Evolutionary conservation across 768 basidiomycete species (phyloP).

Genomic region (Dioszegia crocea): DNA sequence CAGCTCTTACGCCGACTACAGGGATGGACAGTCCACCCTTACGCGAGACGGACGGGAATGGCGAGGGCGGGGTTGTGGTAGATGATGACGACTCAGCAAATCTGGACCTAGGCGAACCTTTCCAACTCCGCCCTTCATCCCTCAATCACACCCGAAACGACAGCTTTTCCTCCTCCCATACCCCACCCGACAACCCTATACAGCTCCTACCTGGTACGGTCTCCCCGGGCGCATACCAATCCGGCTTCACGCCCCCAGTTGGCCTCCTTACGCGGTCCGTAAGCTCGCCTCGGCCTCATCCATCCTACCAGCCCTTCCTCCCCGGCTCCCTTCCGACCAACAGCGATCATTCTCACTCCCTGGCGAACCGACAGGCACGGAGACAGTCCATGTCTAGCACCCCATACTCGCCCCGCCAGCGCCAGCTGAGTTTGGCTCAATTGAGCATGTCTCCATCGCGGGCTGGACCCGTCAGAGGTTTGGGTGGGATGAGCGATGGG

Average conservation of each 20-base stretch:
- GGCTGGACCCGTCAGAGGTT: background rate
- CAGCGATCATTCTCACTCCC: background rate
- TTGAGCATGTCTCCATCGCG: background rate
- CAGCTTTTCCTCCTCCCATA: background rate
- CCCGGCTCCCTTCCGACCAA: background rate
- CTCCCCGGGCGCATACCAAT: conserved; percentile 32
- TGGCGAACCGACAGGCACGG: background rate
- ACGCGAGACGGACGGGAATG: no score
- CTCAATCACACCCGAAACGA: background rate
- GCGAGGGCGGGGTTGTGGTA: no score
- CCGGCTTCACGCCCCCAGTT: conserved; percentile 19
- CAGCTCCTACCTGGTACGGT: conserved; percentile 12
- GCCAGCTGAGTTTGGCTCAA: background rate
- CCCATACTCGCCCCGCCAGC: conserved; percentile 5
- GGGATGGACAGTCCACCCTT: background rate
- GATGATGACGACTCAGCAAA: no score
- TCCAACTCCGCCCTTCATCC: background rate
- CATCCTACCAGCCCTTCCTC: no score
- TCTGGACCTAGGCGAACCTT: background rate
- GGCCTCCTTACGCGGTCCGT: background rate
- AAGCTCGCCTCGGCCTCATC: background rate
- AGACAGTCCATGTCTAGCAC: conserved; percentile 3
- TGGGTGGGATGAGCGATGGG: conserved; percentile 2
- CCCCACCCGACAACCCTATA: background rate
- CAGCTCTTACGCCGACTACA: background rate